Conservation (phyloP, 495 filamentous ascomycete genomes). For the Aspergillus nidulans region DNA sequence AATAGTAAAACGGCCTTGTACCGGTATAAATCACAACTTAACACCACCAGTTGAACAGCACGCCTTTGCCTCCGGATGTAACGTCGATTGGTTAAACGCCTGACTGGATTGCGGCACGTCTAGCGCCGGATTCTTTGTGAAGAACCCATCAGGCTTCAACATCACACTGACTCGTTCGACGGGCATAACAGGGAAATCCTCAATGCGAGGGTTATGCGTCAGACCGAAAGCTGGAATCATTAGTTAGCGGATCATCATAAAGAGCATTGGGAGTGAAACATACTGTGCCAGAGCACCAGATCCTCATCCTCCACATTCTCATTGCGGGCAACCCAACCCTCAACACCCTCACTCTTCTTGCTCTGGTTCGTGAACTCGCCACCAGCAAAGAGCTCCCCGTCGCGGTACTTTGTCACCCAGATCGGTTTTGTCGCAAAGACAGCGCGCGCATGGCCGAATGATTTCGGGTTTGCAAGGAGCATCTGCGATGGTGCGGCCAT, state of each 20-base stretch:
- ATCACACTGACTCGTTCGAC: conserved; percentile 42
- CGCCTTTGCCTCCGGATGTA: conserved; percentile 31
- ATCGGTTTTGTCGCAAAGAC: conserved; percentile 80
- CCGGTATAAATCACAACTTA: conserved; percentile 26
- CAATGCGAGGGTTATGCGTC: conserved; percentile 55
- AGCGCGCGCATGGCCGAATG: conserved; percentile 68
- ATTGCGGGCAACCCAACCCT: conserved; percentile 41
- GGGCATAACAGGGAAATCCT: conserved; percentile 68
- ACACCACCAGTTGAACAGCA: conserved; percentile 30
- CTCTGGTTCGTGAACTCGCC: conserved; percentile 89
- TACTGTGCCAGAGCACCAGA: conserved; percentile 43
- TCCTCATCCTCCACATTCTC: conserved; percentile 47
- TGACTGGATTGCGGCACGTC: conserved; percentile 53
- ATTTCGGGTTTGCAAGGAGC: conserved; percentile 66
- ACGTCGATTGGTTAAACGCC: conserved; percentile 29
- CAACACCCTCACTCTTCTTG: conserved; percentile 48
- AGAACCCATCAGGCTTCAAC: conserved; percentile 74
- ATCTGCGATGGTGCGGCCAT: conserved; percentile 68
- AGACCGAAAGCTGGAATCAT: conserved; percentile 53
- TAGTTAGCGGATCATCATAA: conserved; percentile 2
- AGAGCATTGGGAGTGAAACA: too few relatives aligned
- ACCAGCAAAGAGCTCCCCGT: conserved; percentile 76
- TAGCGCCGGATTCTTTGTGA: conserved; percentile 67
- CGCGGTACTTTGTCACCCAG: conserved; percentile 76
- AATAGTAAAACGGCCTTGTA: too few relatives aligned